These are phyloP conservation scores for Globisporangium cylindrosporum DNA, from an alignment of 352 stramenopile genomes.

Conservation along the genomic window DNA sequence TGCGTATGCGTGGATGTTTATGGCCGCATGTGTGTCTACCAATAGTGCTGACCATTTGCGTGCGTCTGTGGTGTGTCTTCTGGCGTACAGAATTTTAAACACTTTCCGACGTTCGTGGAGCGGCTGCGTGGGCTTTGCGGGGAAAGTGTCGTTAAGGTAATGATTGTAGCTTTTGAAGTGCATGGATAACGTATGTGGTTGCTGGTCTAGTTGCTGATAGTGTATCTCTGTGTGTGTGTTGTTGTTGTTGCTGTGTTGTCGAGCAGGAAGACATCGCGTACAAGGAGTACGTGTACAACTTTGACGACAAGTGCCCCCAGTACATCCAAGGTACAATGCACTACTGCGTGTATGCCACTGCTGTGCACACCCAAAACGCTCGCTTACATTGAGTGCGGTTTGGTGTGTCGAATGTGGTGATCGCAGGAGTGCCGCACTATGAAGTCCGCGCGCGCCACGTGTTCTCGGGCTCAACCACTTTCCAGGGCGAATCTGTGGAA, in stretches of 20 bases:
- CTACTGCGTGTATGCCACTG: not conserved
- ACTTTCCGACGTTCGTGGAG: constrained; percentile 81
- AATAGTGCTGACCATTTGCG: not conserved
- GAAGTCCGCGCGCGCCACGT: constrained; percentile 80
- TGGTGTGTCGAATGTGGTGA: not conserved
- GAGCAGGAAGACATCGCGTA: constrained; percentile 79
- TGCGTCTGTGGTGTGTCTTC: not conserved
- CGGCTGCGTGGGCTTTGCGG: constrained; percentile 71
- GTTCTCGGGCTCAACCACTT: constrained; percentile 78
- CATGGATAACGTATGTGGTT: not conserved
- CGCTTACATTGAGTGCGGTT: not conserved
- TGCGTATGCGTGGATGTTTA: not conserved
- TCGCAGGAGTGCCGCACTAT: constrained; percentile 71
- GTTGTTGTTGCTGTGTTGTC: not conserved
- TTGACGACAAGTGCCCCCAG: constrained; percentile 84
- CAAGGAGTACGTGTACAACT: constrained; percentile 90
- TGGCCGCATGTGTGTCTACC: not conserved
- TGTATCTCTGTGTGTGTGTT: not conserved
- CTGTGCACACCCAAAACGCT: not conserved
- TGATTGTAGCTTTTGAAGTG: not conserved
- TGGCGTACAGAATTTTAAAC: constrained; percentile 64
- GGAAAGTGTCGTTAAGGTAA: constrained; percentile 78
- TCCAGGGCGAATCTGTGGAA: constrained; percentile 74
- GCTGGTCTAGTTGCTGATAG: not conserved
- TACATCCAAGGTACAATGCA: constrained; percentile 64